Conservation (phyloP, 2,329 filamentous ascomycete genomes). For the Stagonosporopsis tanaceti region DNA sequence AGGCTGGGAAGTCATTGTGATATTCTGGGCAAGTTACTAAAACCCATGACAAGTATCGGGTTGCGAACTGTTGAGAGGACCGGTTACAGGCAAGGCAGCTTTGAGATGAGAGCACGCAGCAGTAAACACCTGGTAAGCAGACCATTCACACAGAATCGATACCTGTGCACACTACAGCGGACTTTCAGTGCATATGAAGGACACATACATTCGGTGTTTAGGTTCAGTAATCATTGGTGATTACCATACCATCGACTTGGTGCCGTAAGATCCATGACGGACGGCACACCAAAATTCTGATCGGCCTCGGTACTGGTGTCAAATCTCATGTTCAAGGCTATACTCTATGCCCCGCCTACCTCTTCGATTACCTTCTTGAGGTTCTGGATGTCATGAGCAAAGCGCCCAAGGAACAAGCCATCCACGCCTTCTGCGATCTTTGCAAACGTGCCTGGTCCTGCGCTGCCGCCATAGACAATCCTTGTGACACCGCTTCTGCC, state of each 20-base stretch:
- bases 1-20: neutral
- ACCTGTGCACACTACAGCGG: neutral
- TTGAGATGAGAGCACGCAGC: constrained; percentile 1
- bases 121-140: neutral
- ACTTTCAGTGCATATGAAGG: constrained; percentile 2
- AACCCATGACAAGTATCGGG: neutral
- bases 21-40: no score
- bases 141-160: neutral
- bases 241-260: constrained; percentile 1
- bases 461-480: constrained; percentile 83
- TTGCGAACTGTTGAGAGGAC: neutral
- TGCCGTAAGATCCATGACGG: constrained; percentile 1
- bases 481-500: constrained; percentile 66
- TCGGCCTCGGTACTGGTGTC: neutral
- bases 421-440: constrained; percentile 74
- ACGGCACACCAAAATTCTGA: neutral
- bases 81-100: neutral
- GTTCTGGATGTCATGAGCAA: constrained; percentile 77
- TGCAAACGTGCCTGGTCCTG: constrained; percentile 78
- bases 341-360: constrained; percentile 59
- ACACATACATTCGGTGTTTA: neutral
- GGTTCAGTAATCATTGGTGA: constrained; percentile 14
- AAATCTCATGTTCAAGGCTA: neutral
- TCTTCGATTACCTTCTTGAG: constrained; percentile 77
- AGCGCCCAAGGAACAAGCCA: constrained; percentile 81